phyloP scores from a whole-genome alignment of 148 eudicot species.

The Silene latifolia region DNA sequence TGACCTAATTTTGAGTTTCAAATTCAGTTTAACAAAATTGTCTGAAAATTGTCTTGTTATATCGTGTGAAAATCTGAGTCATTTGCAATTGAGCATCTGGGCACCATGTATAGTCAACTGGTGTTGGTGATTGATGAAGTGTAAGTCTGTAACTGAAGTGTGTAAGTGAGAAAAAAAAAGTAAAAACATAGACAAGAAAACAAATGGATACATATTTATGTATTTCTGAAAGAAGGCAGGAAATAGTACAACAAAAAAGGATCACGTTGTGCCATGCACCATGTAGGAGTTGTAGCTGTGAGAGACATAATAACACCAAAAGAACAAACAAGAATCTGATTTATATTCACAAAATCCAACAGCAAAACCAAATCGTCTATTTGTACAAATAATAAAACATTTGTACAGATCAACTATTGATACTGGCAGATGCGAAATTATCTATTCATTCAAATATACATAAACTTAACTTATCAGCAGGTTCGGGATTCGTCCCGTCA shows the following conservation, averaged over 20 bases:
- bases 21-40: no score
- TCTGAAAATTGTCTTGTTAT: no score
- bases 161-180: not conserved
- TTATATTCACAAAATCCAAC: not conserved
- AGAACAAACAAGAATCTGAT: not conserved
- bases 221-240: not conserved
- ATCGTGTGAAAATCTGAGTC: not conserved
- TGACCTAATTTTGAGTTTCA: no score
- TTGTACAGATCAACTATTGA: no score
- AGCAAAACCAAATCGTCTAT: not conserved
- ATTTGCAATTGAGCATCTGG: not conserved
- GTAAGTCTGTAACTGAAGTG: not conserved
- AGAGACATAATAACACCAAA: not conserved
- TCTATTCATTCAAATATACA: no score
- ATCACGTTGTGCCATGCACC: conserved; percentile 8
- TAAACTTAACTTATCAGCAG: no score
- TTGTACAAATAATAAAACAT: no score
- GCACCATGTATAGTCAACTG: not conserved
- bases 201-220: not conserved
- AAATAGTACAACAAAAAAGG: not conserved
- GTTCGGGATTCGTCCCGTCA: no score
- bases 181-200: not conserved
- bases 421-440: no score
- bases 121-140: not conserved
- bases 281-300: not conserved